Percentiles rank a stretch among this genome's conserved stretches.
phyloP scores from a whole-genome alignment of 2,329 filamentous ascomycete species.

The Pseudomassariella vexata region DNA sequence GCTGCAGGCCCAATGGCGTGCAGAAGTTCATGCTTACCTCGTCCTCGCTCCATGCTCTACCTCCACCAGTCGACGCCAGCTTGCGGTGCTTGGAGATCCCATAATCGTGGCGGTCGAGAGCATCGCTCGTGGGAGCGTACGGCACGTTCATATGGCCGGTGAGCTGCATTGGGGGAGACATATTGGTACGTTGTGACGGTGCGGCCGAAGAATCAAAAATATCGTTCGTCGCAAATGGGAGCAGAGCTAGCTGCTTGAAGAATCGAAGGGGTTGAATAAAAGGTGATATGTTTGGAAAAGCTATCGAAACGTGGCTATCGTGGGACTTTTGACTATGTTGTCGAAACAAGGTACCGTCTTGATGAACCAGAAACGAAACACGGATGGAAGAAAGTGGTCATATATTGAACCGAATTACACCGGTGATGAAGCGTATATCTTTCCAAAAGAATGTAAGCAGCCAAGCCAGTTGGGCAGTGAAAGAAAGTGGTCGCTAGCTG shows the following conservation, averaged over 20 bases:
- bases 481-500: slow-evolving; percentile 36
- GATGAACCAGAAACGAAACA: slow-evolving; percentile 19
- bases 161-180: slow-evolving; percentile 47
- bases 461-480: slow-evolving; percentile 50
- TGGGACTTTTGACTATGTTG: slow-evolving; percentile 4
- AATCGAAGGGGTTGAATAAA: slow-evolving; percentile 30
- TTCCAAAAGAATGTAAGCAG: slow-evolving; percentile 48
- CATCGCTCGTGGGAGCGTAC: slow-evolving; percentile 48
- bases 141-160: slow-evolving; percentile 32
- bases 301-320: slow-evolving; percentile 11
- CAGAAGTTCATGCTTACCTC: slow-evolving; percentile 55
- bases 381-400: slow-evolving; percentile 20
- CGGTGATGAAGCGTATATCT: slow-evolving; percentile 25
- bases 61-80: slow-evolving; percentile 64
- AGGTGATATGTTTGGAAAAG: slow-evolving; percentile 4
- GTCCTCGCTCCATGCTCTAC: slow-evolving; percentile 79
- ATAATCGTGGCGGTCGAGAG: slow-evolving; percentile 52
- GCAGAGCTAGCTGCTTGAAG: slow-evolving; percentile 38
- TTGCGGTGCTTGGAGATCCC: slow-evolving; percentile 62
- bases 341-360: slow-evolving; percentile 1
- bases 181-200: slow-evolving; percentile 26
- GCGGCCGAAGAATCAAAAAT: slow-evolving; percentile 29
- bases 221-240: slow-evolving; percentile 18
- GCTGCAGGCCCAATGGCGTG: too few relatives aligned
- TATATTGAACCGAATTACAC: slow-evolving; percentile 29